These are phyloP conservation scores for Aspergillus costaricaensis DNA, from an alignment of 2,329 filamentous ascomycete species.

Conservation along the genomic window DNA sequence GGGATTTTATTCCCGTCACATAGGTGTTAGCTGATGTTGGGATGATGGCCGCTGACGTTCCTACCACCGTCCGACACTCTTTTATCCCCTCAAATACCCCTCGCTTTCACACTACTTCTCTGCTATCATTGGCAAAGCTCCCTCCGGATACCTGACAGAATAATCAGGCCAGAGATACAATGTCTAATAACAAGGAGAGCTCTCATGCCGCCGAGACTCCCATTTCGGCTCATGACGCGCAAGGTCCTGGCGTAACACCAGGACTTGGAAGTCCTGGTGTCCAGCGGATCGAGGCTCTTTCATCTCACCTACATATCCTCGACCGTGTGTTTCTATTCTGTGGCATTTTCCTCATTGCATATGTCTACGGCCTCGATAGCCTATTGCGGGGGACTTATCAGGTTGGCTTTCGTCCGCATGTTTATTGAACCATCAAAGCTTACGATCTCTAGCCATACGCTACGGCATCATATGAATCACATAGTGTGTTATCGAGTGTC, in stretches of 20 bases:
- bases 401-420: constrained; percentile 15
- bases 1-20: background rate
- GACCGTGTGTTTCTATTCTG: constrained; percentile 62
- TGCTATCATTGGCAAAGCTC: too few relatives aligned
- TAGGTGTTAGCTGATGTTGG: background rate
- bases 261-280: constrained; percentile 52
- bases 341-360: constrained; percentile 64
- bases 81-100: too few relatives aligned
- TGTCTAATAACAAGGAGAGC: background rate
- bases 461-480: constrained; percentile 53
- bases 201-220: background rate
- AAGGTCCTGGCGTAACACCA: background rate
- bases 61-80: background rate
- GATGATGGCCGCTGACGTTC: background rate
- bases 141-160: background rate
- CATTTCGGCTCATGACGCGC: background rate
- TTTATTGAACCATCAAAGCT: constrained; percentile 7
- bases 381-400: constrained; percentile 57
- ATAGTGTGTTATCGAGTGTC: constrained; percentile 61
- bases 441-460: constrained; percentile 48
- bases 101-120: background rate
- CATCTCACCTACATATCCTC: constrained; percentile 52
- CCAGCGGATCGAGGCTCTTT: constrained; percentile 60
- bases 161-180: background rate
- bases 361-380: constrained; percentile 64